Percentiles rank a stretch among this genome's conserved stretches.
Conservation (phyloP, 2,329 filamentous ascomycete species). For the Beauveria australis region DNA sequence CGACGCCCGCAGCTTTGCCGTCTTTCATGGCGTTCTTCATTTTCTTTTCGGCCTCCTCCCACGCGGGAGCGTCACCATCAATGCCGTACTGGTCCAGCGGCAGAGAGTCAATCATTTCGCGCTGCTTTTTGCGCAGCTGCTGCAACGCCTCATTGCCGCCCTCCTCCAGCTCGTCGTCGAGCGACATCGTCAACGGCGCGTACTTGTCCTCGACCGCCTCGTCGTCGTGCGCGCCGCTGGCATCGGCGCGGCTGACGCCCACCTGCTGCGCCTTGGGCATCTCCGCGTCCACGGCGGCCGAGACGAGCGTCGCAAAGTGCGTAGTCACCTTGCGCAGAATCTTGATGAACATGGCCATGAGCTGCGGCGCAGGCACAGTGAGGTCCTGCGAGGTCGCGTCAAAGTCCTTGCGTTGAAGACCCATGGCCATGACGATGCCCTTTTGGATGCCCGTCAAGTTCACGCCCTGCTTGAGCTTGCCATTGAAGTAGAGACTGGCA, state of each 20-base stretch:
- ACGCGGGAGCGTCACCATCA: conserved; percentile 51
- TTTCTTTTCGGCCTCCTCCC: conserved; percentile 68
- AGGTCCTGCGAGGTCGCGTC: conserved; percentile 75
- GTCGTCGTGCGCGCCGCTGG: conserved; percentile 59
- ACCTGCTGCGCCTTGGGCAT: conserved; percentile 51
- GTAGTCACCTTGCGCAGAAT: conserved; percentile 79
- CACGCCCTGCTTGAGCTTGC: conserved; percentile 58
- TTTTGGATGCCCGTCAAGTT: conserved; percentile 76
- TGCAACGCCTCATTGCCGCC: conserved; percentile 68
- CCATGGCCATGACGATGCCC: conserved; percentile 80
- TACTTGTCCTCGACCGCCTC: conserved; percentile 59
- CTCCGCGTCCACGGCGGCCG: conserved; percentile 61
- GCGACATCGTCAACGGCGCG: conserved; percentile 58
- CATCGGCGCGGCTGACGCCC: conserved; percentile 51
- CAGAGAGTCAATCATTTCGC: conserved; percentile 81
- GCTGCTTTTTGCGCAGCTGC: conserved; percentile 69
- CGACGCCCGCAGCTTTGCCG: conserved; percentile 48
- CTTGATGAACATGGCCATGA: conserved; percentile 97
- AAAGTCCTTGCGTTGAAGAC: conserved; percentile 82
- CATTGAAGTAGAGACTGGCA: conserved; percentile 76
- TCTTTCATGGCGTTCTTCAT: conserved; percentile 50
- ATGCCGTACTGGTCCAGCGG: conserved; percentile 70
- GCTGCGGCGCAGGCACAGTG: conserved; percentile 63
- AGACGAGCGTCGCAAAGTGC: conserved; percentile 67
- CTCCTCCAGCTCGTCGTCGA: conserved; percentile 79